Conservation (phyloP, 2,329 filamentous ascomycete genomes). For the Trichoderma sp. region DNA sequence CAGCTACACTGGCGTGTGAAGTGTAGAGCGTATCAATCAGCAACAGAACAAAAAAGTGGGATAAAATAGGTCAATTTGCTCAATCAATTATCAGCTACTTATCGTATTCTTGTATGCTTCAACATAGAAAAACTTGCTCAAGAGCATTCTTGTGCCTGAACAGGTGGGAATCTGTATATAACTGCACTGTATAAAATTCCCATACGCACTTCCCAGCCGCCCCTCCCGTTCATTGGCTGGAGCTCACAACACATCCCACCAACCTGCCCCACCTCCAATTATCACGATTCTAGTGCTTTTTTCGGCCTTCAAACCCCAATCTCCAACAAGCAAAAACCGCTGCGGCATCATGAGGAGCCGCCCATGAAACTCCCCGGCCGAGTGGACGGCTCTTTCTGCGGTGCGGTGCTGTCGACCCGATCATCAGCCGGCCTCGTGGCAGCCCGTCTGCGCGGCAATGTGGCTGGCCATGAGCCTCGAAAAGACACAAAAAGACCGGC, state of each 20-base stretch:
- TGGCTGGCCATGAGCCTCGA: constrained; percentile 34
- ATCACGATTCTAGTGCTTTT: constrained; percentile 23
- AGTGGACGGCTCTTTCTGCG: constrained; percentile 62
- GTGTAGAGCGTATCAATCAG: background rate
- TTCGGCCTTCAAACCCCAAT: constrained; percentile 15
- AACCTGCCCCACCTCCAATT: constrained; percentile 12
- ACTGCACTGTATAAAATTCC: background rate
- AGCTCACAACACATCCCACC: constrained; percentile 18
- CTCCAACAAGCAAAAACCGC: constrained; percentile 18
- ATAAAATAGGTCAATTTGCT: background rate
- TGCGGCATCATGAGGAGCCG: constrained; percentile 51
- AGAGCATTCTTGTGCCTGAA: background rate
- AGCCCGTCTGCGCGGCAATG: constrained; percentile 19
- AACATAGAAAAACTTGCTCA: background rate
- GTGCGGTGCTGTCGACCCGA: constrained; percentile 54
- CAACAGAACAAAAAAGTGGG: background rate
- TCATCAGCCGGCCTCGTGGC: constrained; percentile 38
- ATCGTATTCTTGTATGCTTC: background rate
- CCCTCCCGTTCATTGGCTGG: background rate
- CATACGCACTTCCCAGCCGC: background rate
- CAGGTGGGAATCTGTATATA: background rate
- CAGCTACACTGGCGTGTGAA: background rate
- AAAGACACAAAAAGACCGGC: constrained; percentile 27
- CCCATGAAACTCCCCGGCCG: constrained; percentile 62
- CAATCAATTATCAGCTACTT: rapidly evolving